Evolutionary conservation across 441 rosid genomes (phyloP).

Genomic region (Flueggea neowawraea): DNA sequence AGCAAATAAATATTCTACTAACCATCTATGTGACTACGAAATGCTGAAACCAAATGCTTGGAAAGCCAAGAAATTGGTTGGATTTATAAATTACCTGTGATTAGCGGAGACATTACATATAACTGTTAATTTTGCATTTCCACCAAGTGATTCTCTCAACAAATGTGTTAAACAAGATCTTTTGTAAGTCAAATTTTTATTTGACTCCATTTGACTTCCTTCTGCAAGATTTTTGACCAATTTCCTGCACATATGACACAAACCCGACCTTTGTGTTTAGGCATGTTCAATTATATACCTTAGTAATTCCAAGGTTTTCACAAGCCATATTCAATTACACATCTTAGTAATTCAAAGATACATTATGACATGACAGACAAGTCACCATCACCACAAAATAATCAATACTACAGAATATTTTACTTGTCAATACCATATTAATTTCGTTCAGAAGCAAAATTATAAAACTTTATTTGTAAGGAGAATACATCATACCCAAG

Average conservation of each 20-base stretch:
- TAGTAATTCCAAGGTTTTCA: no score
- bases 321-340: no score
- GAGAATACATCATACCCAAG: constrained; percentile 58
- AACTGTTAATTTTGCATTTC: constrained; percentile 86
- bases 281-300: no score
- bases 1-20: not conserved
- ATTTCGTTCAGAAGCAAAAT: not conserved
- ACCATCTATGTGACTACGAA: not conserved
- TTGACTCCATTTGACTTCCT: constrained; percentile 34
- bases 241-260: constrained; percentile 42
- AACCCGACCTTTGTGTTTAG: not conserved
- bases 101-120: constrained; percentile 72
- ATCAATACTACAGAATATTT: no score
- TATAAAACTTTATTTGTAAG: no score
- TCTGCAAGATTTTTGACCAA: constrained; percentile 59
- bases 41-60: not conserved
- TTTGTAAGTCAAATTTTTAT: constrained; percentile 41
- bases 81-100: constrained; percentile 39
- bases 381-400: no score
- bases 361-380: no score
- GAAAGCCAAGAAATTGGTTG: not conserved
- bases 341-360: no score
- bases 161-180: constrained; percentile 74
- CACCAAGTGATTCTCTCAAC: constrained; percentile 87
- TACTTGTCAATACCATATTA: not conserved